A percentile compares a stretch with the other conserved stretches of the same genome.
These are phyloP conservation scores for Aplosporella prunicola DNA, from an alignment of 2,329 filamentous ascomycete genomes.

Conservation along the genomic window DNA sequence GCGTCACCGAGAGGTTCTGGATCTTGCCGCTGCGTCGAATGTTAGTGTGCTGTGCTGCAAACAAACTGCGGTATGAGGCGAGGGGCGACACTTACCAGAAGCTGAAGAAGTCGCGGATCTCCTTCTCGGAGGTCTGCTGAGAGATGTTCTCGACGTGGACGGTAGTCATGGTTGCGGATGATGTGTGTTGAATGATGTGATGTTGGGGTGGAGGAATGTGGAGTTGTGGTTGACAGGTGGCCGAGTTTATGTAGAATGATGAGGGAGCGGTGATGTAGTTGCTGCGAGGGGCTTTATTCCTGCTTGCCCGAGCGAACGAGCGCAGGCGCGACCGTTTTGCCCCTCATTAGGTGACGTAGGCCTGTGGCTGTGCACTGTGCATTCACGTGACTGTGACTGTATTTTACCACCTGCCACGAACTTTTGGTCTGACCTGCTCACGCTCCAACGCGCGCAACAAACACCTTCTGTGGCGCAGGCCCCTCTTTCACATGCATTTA, in stretches of 20 bases:
- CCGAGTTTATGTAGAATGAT: slow-evolving; percentile 5
- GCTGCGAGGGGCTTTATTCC: too few relatives aligned
- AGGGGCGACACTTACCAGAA: slow-evolving; percentile 60
- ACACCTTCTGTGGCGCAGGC: too few relatives aligned
- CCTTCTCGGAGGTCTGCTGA: slow-evolving; percentile 70
- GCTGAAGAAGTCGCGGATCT: slow-evolving; percentile 94
- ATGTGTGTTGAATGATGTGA: background rate
- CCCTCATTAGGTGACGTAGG: too few relatives aligned
- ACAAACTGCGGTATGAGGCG: background rate
- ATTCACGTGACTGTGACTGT: too few relatives aligned
- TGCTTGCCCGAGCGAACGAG: too few relatives aligned
- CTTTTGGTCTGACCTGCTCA: too few relatives aligned
- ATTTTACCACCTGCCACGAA: too few relatives aligned
- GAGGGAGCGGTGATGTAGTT: too few relatives aligned
- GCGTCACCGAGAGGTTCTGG: slow-evolving; percentile 65
- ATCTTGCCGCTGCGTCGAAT: slow-evolving; percentile 69
- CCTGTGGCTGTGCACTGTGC: too few relatives aligned
- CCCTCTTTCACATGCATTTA: too few relatives aligned
- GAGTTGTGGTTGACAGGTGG: slow-evolving; percentile 2
- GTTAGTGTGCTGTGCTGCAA: slow-evolving; percentile 14
- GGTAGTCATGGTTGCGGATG: slow-evolving; percentile 44
- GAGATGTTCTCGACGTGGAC: slow-evolving; percentile 89
- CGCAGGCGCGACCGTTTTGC: too few relatives aligned
- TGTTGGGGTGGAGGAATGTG: background rate
- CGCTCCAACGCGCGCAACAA: too few relatives aligned